A percentile compares a stretch with the other conserved stretches of the same genome.
These are phyloP conservation scores for Globisporangium viniferum DNA, from an alignment of 352 stramenopile genomes.

Conservation along the genomic window DNA sequence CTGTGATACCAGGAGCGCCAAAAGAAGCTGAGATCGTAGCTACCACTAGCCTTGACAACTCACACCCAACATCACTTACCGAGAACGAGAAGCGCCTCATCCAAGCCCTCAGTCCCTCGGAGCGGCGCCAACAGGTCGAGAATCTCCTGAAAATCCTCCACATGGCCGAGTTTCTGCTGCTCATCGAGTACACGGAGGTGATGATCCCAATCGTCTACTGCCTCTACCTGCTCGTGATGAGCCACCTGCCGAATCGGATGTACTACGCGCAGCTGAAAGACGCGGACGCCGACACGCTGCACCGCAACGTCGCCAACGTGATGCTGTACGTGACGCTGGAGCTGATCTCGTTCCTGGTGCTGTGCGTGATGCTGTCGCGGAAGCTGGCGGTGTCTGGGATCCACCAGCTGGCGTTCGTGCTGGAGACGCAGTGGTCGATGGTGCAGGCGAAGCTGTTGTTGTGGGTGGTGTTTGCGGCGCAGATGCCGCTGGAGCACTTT, in stretches of 20 bases:
- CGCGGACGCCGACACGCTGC: neutral
- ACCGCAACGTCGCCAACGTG: conserved; percentile 12
- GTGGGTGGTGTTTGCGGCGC: conserved; percentile 33
- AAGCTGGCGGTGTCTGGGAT: conserved; percentile 13
- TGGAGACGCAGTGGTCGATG: conserved; percentile 26
- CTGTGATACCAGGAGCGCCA: too few relatives aligned
- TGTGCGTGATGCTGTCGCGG: conserved; percentile 15
- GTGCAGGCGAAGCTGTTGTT: conserved; percentile 34
- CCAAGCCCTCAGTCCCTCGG: neutral
- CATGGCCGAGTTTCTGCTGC: conserved; percentile 12
- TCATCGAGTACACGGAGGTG: conserved; percentile 17
- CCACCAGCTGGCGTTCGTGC: conserved; percentile 30
- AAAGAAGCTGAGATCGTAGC: too few relatives aligned
- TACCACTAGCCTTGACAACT: neutral
- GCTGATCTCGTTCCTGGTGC: conserved; percentile 18
- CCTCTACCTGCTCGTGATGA: conserved; percentile 1
- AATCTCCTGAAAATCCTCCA: conserved; percentile 9
- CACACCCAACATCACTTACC: neutral
- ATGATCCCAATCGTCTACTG: conserved; percentile 19
- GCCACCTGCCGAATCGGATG: conserved; percentile 8
- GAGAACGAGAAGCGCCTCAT: conserved; percentile 1
- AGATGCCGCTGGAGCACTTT: conserved; percentile 28
- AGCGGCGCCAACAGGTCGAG: neutral
- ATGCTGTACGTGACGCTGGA: conserved; percentile 23
- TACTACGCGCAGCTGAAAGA: conserved; percentile 9